Conservation (phyloP, 371 early-diverging fungal genomes). For the Massospora cicadina region DNA sequence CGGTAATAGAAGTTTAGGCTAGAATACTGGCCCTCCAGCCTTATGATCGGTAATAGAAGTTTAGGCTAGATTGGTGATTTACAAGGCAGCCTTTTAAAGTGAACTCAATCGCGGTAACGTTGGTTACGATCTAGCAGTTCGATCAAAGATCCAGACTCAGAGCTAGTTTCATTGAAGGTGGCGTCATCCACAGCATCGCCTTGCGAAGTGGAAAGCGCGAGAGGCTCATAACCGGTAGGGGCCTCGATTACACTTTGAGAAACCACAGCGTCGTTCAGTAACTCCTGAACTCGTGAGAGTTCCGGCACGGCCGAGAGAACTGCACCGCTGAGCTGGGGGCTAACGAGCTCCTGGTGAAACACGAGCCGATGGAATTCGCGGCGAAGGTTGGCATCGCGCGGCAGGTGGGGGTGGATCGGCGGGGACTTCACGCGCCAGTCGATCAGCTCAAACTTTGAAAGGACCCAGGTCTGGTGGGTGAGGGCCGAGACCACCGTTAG, state of each 20-base stretch:
- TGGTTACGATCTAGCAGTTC: slow-evolving; percentile 8
- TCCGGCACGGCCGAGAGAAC: neutral
- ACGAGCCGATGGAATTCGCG: slow-evolving; percentile 4
- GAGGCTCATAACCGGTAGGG: too few species aligned
- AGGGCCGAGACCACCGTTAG: neutral
- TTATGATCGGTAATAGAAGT: too few species aligned
- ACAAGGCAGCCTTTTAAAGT: too few species aligned
- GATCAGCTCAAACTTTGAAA: slow-evolving; percentile 3
- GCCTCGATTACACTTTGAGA: neutral
- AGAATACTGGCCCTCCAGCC: too few species aligned
- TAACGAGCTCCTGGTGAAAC: neutral
- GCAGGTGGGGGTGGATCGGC: neutral
- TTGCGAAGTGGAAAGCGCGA: neutral
- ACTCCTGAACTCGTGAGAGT: neutral
- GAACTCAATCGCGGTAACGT: too few species aligned
- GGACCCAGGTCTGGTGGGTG: neutral
- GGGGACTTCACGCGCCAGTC: neutral
- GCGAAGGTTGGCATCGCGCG: neutral
- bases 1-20: too few species aligned
- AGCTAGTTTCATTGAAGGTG: neutral
- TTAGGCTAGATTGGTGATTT: too few species aligned
- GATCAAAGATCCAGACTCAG: neutral
- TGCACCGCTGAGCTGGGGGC: neutral
- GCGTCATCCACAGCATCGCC: neutral
- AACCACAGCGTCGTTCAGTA: too few species aligned